Percentiles rank a stretch among this genome's conserved stretches.
Conservation (phyloP, 768 basidiomycete genomes). For the Amanita muscaria region DNA sequence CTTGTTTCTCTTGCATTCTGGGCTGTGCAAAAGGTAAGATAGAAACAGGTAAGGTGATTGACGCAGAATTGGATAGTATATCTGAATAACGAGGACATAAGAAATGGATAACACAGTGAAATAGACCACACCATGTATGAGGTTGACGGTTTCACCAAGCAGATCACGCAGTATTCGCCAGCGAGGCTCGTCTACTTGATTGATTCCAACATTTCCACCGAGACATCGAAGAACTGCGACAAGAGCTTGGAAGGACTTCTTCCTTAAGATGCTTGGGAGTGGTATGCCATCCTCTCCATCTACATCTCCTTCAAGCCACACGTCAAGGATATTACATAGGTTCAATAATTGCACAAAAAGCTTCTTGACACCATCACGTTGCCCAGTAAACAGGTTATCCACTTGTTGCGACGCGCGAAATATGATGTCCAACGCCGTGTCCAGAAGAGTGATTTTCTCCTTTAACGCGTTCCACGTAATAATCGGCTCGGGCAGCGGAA, state of each 20-base stretch:
- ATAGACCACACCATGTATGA: slow-evolving; percentile 33
- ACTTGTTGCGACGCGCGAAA: slow-evolving; percentile 40
- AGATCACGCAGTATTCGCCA: slow-evolving; percentile 35
- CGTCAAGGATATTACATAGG: slow-evolving; percentile 46
- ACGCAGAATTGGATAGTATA: slow-evolving; percentile 23
- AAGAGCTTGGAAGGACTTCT: slow-evolving; percentile 34
- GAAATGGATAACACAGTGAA: neutral
- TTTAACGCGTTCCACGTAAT: slow-evolving; percentile 45
- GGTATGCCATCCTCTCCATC: slow-evolving; percentile 27
- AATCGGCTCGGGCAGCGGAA: slow-evolving; percentile 44
- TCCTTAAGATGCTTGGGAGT: slow-evolving; percentile 41
- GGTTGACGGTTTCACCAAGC: slow-evolving; percentile 31
- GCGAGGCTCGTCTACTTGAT: slow-evolving; percentile 23
- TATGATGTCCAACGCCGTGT: slow-evolving; percentile 47
- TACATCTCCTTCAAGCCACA: slow-evolving; percentile 29
- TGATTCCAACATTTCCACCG: slow-evolving; percentile 26
- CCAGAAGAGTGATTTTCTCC: slow-evolving; percentile 48
- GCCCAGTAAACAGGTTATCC: slow-evolving; percentile 39
- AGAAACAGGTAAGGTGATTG: slow-evolving; percentile 27
- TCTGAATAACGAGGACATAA: slow-evolving; percentile 19
- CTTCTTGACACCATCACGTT: slow-evolving; percentile 37
- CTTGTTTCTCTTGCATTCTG: slow-evolving; percentile 14
- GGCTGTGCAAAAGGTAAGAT: slow-evolving; percentile 33
- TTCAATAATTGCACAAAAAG: slow-evolving; percentile 43
- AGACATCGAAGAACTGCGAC: slow-evolving; percentile 39